These are phyloP conservation scores for Triadica sebifera DNA, from an alignment of 345 rosid species.

Conservation along the genomic window DNA sequence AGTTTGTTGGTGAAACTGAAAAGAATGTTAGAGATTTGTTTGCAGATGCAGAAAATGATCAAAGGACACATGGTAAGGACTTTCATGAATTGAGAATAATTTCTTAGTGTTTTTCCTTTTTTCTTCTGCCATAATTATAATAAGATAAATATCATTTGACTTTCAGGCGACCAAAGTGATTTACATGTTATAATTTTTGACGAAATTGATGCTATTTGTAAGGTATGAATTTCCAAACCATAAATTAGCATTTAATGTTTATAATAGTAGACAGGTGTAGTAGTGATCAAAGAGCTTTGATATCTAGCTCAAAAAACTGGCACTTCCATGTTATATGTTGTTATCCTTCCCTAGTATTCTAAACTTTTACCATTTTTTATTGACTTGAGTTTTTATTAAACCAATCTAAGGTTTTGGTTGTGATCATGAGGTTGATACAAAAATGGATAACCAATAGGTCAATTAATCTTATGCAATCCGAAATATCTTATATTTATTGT, in stretches of 20 bases:
- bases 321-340: neutral
- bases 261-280: neutral
- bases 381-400: neutral
- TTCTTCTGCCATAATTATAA: conserved; percentile 8
- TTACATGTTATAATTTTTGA: conserved; percentile 97
- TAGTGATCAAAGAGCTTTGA: neutral
- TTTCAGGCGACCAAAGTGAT: conserved; percentile 90
- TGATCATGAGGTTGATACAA: neutral
- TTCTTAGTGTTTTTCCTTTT: neutral
- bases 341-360: too few species aligned
- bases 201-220: conserved; percentile 99
- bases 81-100: neutral
- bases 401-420: neutral
- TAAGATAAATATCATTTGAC: conserved; percentile 18
- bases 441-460: neutral
- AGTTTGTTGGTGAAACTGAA: conserved; percentile 98
- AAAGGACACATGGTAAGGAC: conserved; percentile 66
- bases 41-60: conserved; percentile 98
- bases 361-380: neutral
- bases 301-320: neutral
- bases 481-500: neutral
- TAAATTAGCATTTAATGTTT: neutral
- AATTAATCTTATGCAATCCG: neutral
- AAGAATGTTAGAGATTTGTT: conserved; percentile 92
- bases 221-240: conserved; percentile 49